Evolutionary conservation across 1,139 yeast species (phyloP).

Genomic region (Zygoascus hellenicus): DNA sequence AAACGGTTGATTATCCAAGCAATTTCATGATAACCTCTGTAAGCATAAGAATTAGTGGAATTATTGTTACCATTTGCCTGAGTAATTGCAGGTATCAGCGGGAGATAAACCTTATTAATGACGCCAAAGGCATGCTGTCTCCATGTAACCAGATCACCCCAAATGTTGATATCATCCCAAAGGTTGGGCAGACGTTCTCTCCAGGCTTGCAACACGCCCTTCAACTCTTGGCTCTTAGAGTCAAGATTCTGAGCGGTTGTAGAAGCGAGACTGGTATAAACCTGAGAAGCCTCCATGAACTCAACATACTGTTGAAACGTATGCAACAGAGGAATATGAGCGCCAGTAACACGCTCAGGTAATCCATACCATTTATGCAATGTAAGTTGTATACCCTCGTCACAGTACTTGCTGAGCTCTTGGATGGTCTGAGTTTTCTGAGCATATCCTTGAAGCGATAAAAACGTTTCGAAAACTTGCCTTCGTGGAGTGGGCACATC

Average conservation of each 20-base stretch:
- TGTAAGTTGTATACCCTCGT: constrained; percentile 93
- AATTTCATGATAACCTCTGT: constrained; percentile 95
- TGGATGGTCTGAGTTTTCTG: constrained; percentile 75
- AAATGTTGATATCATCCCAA: constrained; percentile 96
- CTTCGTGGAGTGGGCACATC: constrained; percentile 98
- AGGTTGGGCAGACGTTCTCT: constrained; percentile 91
- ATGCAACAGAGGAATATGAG: constrained; percentile 86
- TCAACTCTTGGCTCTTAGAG: constrained; percentile 86
- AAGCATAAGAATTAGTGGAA: constrained; percentile 85
- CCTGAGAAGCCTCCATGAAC: constrained; percentile 95
- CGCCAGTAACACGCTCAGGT: constrained; percentile 71
- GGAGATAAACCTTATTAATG: constrained; percentile 91
- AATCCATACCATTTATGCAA: constrained; percentile 90
- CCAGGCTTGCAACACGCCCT: constrained; percentile 95
- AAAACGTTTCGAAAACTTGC: constrained; percentile 89
- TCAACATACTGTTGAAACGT: constrained; percentile 97
- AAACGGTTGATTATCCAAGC: constrained; percentile 98
- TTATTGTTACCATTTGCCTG: constrained; percentile 54
- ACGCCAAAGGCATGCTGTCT: constrained; percentile 97
- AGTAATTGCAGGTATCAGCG: constrained; percentile 81
- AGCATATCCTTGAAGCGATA: constrained; percentile 88
- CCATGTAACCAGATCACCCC: constrained; percentile 99
- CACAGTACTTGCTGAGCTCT: constrained; percentile 80
- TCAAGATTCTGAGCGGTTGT: constrained; percentile 92
- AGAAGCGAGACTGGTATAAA: constrained; percentile 79